Evolutionary conservation across 164 flowering plant species (phyloP), one percentile per base, ranked within the genome.

Genomic region (Buxus sempervirens): DNA sequence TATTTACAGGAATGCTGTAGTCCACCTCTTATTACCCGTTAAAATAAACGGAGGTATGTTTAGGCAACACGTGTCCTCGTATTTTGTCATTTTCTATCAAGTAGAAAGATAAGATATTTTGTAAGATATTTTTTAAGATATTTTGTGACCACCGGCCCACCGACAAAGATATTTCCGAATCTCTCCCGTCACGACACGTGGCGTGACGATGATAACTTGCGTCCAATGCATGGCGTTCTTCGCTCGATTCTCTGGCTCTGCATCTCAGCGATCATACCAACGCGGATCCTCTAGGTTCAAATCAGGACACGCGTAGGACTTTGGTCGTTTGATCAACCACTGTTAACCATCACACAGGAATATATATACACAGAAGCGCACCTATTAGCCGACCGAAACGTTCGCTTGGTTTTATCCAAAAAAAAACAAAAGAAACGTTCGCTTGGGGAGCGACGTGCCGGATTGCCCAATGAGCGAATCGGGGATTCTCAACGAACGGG

Each of bases 401-500:
- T 32, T 32, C 38, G 38, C 38, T 32, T 32, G 38, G 38, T n/a
- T n/a, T n/a, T n/a, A n/a, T n/a, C n/a, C n/a, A n/a, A n/a, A n/a
- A n/a, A n/a, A n/a, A 19, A 28, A 1, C 18, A 13, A 20, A 6
- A 9, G 9, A 1, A 7, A 22, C 0, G n/a, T 9, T 18, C 9
- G 1, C 12, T 19, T 2, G 22, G 27, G 10, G 4, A 7, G 22
- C 4, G 4, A 9, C 23, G 21, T 62, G 38, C 27, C 9, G 18
- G 21, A 25, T 38, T 36, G 28, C 61, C 62, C 25, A 65, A 80
- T 76, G 78, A 78, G 67, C 25, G 49, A 84, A 5, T 77, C 86
- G 53, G 90, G 89, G 6, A 71, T 92, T 0, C 72, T 76, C 18
- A 77, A 88, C 83, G 98, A 90, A 83, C 79, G 82, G 9, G 32